Base-by-base conservation (phyloP, 192 early-diverging fungal genomes). In the Entomortierella lignicola region DNA sequence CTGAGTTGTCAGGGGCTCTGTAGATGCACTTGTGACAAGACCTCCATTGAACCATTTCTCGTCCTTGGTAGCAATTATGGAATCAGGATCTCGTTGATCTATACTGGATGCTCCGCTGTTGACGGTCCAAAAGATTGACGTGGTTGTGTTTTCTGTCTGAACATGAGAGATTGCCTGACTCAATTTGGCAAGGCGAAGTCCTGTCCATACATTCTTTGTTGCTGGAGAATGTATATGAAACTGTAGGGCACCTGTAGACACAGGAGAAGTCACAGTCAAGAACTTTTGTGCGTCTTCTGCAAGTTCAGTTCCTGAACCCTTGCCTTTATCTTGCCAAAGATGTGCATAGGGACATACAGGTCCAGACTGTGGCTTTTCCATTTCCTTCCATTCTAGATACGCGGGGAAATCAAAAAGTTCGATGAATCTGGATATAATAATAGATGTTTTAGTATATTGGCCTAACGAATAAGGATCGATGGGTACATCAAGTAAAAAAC, bases 311-410 rank as follows among this genome's bases (percentile, higher is more conserved):
- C 52, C 53, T 11, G 68, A 32, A 55, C 80, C 83, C 42, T 73
- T 81, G 32, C 80, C 81, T 52, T 83, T 85, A 63, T 87, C 75
- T 63, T 87, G 83, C 86, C 86, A 87, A n/a, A 82, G 74, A 64
- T 85, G 85, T 43, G 86, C 86, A 79, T 77, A 87, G 18, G 86
- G 86, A 60, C 86, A 87, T 8, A 72, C 82, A 13, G 86, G 77
- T 29, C 81, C 71, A 4, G 60, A 55, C 60, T 71, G 62, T 34
- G 81, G 65, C 20, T 85, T 79, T 42, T 82, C 77, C 62, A 82
- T 69, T 4, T 75, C 61, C 27, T 87, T 85, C 84, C 82, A 85
- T 37, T 31, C 34, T 21, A 85, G 23, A 52, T 85, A 87, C 18
- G 66, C 84, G 6, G 60, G 64, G 26, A 87, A 69, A 58, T 87